Evolutionary conservation across 441 rosid species (phyloP).

Genomic region (Jatropha multifida): DNA sequence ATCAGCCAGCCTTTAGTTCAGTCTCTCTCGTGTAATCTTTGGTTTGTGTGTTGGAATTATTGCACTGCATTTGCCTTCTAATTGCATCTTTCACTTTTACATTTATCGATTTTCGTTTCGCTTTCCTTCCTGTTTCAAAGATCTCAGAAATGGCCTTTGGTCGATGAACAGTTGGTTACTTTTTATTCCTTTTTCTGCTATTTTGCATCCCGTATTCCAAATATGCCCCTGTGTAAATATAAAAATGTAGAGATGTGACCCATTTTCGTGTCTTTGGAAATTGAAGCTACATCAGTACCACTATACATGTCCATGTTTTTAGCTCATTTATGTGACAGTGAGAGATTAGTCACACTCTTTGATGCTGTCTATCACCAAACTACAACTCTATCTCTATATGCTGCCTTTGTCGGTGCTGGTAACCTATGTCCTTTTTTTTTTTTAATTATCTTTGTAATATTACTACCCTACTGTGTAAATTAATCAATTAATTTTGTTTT

Average conservation of each 20-base stretch:
- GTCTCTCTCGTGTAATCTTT: background rate
- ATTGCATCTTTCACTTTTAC: slow-evolving; percentile 7
- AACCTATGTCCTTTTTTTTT: too few species aligned
- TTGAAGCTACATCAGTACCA: slow-evolving; percentile 22
- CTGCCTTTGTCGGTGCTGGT: slow-evolving; percentile 3
- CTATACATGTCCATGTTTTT: background rate
- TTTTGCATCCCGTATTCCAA: background rate
- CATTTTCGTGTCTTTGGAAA: slow-evolving; percentile 25
- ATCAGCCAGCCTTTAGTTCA: background rate
- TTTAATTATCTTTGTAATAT: too few species aligned
- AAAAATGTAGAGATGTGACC: background rate
- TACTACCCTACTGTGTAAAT: too few species aligned
- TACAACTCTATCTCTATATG: background rate
- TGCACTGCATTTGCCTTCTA: background rate
- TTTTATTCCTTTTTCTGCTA: background rate
- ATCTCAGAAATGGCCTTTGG: slow-evolving; percentile 5
- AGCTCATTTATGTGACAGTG: slow-evolving; percentile 17
- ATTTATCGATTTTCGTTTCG: slow-evolving; percentile 24
- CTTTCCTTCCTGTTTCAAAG: slow-evolving; percentile 15
- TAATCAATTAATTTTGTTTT: too few species aligned
- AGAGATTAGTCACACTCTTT: slow-evolving; percentile 2
- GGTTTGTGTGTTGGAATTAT: slow-evolving; percentile 23
- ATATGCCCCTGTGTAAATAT: background rate
- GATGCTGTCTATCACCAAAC: slow-evolving; percentile 1
- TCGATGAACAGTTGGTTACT: background rate